A percentile compares a stretch with the other conserved stretches of the same genome.
phyloP scores from a whole-genome alignment of 495 filamentous ascomycete species.

The Penicillium cataractarum region DNA sequence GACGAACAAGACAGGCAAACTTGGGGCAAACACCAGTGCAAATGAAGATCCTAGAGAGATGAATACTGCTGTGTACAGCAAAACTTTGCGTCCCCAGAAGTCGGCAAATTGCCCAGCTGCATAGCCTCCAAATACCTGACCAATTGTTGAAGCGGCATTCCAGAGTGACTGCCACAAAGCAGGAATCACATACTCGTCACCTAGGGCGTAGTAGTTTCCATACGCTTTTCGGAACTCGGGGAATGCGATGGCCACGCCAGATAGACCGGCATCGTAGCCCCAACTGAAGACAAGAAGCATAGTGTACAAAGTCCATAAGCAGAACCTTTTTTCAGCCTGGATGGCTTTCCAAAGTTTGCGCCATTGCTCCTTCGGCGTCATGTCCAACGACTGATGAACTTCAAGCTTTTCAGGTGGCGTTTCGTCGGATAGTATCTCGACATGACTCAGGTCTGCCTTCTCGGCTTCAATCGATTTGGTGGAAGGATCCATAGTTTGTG shows the following conservation, averaged over 20 bases:
- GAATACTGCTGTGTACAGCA: conserved; percentile 13
- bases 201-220: conserved; percentile 16
- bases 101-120: conserved; percentile 21
- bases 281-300: conserved; percentile 22
- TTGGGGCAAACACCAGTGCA: conserved; percentile 18
- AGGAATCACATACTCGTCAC: conserved; percentile 20
- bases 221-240: conserved; percentile 19
- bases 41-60: conserved; percentile 18
- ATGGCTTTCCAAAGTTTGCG: conserved; percentile 14
- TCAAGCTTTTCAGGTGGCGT: conserved; percentile 3
- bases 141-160: conserved; percentile 22
- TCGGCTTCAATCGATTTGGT: conserved; percentile 4
- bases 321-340: conserved; percentile 11
- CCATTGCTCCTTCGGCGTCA: conserved; percentile 17
- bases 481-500: conserved; percentile 5
- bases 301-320: conserved; percentile 18
- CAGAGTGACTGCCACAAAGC: conserved; percentile 22
- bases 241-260: conserved; percentile 18
- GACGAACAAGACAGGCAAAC: conserved; percentile 14
- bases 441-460: conserved; percentile 10
- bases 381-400: neutral
- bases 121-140: conserved; percentile 20
- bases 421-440: neutral
- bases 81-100: conserved; percentile 12
- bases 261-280: conserved; percentile 18